These are phyloP conservation scores for Coleophoma cylindrospora DNA, from an alignment of 2,329 filamentous ascomycete genomes.

Conservation along the genomic window DNA sequence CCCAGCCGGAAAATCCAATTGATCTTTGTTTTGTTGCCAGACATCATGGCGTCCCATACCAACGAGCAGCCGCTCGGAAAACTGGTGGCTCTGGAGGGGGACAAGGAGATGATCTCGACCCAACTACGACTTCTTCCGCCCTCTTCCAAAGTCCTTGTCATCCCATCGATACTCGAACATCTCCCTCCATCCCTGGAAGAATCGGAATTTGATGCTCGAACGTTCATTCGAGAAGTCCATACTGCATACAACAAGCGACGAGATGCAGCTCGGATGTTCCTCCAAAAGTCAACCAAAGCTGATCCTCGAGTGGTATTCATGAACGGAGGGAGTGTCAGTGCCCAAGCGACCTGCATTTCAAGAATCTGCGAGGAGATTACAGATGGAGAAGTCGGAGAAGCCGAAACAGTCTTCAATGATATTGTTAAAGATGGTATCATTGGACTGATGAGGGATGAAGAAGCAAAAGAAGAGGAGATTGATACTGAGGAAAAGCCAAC, in stretches of 20 bases:
- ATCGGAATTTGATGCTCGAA: constrained; percentile 29
- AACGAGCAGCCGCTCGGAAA: constrained; percentile 30
- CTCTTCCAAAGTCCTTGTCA: constrained; percentile 51
- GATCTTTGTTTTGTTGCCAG: background rate
- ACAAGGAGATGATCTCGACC: constrained; percentile 47
- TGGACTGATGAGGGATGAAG: constrained; percentile 26
- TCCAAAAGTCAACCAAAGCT: constrained; percentile 37
- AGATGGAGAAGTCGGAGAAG: constrained; percentile 41
- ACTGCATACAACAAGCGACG: constrained; percentile 41
- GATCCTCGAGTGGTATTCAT: constrained; percentile 54
- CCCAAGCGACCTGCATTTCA: constrained; percentile 48
- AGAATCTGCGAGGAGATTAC: constrained; percentile 49
- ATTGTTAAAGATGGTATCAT: constrained; percentile 44
- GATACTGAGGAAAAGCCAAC: background rate
- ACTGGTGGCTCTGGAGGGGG: constrained; percentile 57
- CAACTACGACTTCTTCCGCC: constrained; percentile 56
- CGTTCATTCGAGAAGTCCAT: constrained; percentile 45
- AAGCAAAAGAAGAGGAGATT: background rate
- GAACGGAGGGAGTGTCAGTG: constrained; percentile 52
- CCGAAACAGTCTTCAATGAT: constrained; percentile 44
- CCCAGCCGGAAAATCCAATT: background rate
- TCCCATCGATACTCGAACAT: constrained; percentile 33
- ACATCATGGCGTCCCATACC: background rate
- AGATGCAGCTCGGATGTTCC: constrained; percentile 44
- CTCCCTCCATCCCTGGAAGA: constrained; percentile 23